Evolutionary conservation across 1,284 basidiomycete genomes (phyloP).

Genomic region (Afroboletus lepidellus): DNA sequence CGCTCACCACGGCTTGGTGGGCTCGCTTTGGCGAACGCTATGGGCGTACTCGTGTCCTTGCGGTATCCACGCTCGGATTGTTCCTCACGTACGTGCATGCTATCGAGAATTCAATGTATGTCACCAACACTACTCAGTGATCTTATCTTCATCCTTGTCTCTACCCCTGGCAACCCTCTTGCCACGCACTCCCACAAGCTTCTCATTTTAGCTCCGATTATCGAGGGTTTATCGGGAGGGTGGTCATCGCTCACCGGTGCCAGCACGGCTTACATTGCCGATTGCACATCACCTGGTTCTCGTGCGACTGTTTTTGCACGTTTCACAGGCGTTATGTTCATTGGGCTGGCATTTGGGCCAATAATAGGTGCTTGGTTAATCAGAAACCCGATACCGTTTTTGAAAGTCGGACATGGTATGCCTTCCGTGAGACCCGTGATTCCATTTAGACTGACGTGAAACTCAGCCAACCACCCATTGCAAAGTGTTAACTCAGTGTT

Average conservation of each 20-base stretch:
- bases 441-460: conserved; percentile 6
- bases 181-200: conserved; percentile 69
- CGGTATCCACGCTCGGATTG: conserved; percentile 67
- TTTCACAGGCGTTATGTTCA: conserved; percentile 67
- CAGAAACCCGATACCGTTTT: conserved; percentile 45
- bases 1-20: conserved; percentile 88
- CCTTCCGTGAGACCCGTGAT: neutral
- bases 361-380: conserved; percentile 73
- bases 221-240: conserved; percentile 88
- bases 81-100: conserved; percentile 64
- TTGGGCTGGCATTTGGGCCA: conserved; percentile 76
- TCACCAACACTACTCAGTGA: conserved; percentile 49
- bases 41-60: conserved; percentile 76
- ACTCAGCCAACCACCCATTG: conserved; percentile 23
- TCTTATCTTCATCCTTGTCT: conserved; percentile 74
- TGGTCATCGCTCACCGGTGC: conserved; percentile 79
- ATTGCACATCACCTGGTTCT: conserved; percentile 83
- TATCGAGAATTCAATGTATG: neutral
- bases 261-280: conserved; percentile 81
- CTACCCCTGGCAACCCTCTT: conserved; percentile 63
- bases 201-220: conserved; percentile 75
- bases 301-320: conserved; percentile 80
- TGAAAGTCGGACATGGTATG: conserved; percentile 29
- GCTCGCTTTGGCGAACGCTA: conserved; percentile 76
- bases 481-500: conserved; percentile 55